Evolutionary conservation across 2,329 filamentous ascomycete species (phyloP), one percentile per base, ranked within the genome.

Genomic region (Hypoxylon sp.): DNA sequence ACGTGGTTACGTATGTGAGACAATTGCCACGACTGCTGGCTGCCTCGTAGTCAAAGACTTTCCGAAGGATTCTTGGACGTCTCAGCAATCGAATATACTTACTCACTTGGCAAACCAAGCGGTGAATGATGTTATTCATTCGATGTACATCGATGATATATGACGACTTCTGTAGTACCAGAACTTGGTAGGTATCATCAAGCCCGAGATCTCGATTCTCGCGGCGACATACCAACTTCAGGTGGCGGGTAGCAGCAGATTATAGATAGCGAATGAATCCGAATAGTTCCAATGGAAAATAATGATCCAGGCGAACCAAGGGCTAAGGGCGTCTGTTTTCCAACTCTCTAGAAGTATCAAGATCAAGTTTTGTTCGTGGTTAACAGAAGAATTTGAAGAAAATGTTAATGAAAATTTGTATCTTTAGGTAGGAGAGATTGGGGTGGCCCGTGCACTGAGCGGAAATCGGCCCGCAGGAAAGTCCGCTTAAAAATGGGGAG

Each of bases 371-470:
- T 33, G 29, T n/a, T 33, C 11, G 26, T 29, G 6, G 26, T 6
- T 11, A 29, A 29, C 26, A 6, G 26, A 29, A 29, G 11, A 29
- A 29, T 11, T 29, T 29, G 26, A 8, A 9, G 18, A 21, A 38
- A 29, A 40, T 11, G 13, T 33, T 29, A 33, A 5, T 10, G 31
- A 47, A 51, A 47, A n/a, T 55, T 55, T 41, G 50, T 37, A 40
- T 21, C 35, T 18, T 4, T 20, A 40, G 26, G 26, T 29, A 29
- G 13, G 10, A 18, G 5, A 8, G 10, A n/a, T 3, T 11, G 15
- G 9, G 11, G 41, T 63, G 57, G 60, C 42, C 49, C 5, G 53
- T 60, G 60, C 57, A 5, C 3, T 7, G 15, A 11, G 3, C 1
- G 1, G 9, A 7, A 9, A 7, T 42, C 60, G 57, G 57, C n/a